These are phyloP conservation scores for Coriolopsis trogii DNA, from an alignment of 1,284 basidiomycete genomes.

Conservation along the genomic window DNA sequence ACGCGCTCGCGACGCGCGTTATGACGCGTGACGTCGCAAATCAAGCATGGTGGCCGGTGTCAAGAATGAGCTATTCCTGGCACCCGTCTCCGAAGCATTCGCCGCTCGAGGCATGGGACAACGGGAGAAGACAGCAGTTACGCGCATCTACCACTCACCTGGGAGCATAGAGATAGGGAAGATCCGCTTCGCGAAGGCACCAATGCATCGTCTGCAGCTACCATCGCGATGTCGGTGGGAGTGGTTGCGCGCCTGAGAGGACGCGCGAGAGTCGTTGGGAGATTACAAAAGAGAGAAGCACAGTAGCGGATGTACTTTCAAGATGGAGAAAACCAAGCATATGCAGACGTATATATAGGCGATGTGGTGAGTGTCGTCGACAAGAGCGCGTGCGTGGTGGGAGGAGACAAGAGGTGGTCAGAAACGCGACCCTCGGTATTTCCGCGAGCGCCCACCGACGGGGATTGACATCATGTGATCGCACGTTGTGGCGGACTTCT, in stretches of 20 bases:
- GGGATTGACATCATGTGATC: constrained; percentile 1
- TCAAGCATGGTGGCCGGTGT: no score
- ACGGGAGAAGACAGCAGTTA: background rate
- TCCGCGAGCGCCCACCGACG: constrained; percentile 2
- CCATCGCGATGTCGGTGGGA: background rate
- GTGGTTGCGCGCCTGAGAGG: no score
- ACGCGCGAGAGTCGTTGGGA: no score
- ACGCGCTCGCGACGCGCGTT: no score
- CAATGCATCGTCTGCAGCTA: background rate
- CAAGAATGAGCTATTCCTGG: no score
- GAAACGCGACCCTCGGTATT: constrained; percentile 3
- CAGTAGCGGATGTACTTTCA: no score
- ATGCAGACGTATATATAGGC: background rate
- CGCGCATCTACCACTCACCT: constrained; percentile 6
- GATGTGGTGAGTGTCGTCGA: background rate
- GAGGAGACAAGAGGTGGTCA: background rate
- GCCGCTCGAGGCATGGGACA: background rate
- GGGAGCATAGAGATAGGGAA: constrained; percentile 8
- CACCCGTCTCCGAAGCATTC: background rate
- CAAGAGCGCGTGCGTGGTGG: background rate
- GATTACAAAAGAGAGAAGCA: no score
- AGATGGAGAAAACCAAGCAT: constrained; percentile 3
- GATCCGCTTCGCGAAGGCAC: constrained; percentile 16
- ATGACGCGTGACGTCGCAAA: no score
- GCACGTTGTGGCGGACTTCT: background rate